Evolutionary conservation across 441 rosid species (phyloP).

Genomic region (Pelargonium exstipulatum): DNA sequence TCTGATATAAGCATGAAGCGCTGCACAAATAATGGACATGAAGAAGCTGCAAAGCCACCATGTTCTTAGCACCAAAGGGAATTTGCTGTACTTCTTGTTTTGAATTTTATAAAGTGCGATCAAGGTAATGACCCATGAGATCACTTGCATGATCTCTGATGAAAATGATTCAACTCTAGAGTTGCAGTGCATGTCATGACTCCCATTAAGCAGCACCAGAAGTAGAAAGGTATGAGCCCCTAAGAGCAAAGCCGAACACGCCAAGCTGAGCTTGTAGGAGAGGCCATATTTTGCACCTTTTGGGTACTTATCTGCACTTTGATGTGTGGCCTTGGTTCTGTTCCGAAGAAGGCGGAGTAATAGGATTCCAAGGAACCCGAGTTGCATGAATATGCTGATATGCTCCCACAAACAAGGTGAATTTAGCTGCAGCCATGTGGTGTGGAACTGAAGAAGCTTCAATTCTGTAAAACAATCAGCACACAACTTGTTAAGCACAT

Average conservation of each 20-base stretch:
- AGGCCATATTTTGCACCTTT: constrained; percentile 31
- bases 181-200: constrained; percentile 28
- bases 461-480: constrained; percentile 29
- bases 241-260: constrained; percentile 42
- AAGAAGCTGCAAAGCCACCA: constrained; percentile 90
- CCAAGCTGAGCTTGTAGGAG: constrained; percentile 40
- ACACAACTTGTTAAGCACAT: constrained; percentile 8
- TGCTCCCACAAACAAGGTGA: constrained; percentile 61
- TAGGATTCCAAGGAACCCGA: constrained; percentile 44
- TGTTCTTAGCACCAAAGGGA: constrained; percentile 66
- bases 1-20: constrained; percentile 32
- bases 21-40: constrained; percentile 32
- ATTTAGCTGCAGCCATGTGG: constrained; percentile 34
- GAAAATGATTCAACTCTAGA: constrained; percentile 38
- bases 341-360: constrained; percentile 28
- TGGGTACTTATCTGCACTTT: constrained; percentile 26
- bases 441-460: constrained; percentile 27
- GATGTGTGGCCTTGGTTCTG: constrained; percentile 25
- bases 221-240: constrained; percentile 44
- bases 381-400: constrained; percentile 40
- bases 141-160: constrained; percentile 50
- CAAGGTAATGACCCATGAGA: constrained; percentile 44
- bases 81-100: constrained; percentile 27
- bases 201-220: constrained; percentile 38
- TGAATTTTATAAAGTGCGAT: constrained; percentile 35